A percentile compares a stretch with the other conserved stretches of the same genome.
These are phyloP conservation scores for Clathrus columnatus DNA, from an alignment of 768 basidiomycete species.

Conservation along the genomic window DNA sequence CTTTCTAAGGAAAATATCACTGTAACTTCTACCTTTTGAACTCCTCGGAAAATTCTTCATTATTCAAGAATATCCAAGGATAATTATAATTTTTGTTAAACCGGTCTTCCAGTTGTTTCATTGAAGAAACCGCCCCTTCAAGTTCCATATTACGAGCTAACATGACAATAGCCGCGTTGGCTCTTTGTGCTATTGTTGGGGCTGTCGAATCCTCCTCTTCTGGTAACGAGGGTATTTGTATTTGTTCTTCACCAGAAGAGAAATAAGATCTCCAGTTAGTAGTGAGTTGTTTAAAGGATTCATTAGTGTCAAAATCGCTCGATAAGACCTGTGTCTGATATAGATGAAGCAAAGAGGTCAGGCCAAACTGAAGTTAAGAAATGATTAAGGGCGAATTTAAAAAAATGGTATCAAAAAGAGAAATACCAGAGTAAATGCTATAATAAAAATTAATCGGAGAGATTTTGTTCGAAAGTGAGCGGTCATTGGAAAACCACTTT, in stretches of 20 bases:
- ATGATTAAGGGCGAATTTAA: background rate
- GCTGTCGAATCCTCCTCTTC: background rate
- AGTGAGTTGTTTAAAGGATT: background rate
- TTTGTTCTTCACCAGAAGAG: background rate
- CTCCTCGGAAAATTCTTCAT: conserved; percentile 63
- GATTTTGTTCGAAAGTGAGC: background rate
- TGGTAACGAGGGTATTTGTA: no score
- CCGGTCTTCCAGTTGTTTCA: conserved; percentile 73
- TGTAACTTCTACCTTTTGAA: conserved; percentile 58
- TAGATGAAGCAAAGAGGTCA: background rate
- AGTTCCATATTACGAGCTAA: conserved; percentile 65
- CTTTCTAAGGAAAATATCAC: conserved; percentile 15
- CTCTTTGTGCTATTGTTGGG: conserved; percentile 19
- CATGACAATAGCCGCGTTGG: conserved; percentile 53
- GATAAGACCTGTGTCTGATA: background rate
- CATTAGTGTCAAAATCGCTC: background rate
- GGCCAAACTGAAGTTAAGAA: background rate
- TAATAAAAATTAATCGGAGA: background rate
- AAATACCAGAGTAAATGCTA: conserved; percentile 1
- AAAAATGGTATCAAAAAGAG: background rate
- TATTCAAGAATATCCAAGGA: conserved; percentile 87
- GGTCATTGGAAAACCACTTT: no score
- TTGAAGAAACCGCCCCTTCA: conserved; percentile 48
- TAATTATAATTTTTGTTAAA: conserved; percentile 78
- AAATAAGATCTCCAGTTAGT: background rate